phyloP scores from a whole-genome alignment of 305 asterid species.

The Stenogyne calaminthoides region DNA sequence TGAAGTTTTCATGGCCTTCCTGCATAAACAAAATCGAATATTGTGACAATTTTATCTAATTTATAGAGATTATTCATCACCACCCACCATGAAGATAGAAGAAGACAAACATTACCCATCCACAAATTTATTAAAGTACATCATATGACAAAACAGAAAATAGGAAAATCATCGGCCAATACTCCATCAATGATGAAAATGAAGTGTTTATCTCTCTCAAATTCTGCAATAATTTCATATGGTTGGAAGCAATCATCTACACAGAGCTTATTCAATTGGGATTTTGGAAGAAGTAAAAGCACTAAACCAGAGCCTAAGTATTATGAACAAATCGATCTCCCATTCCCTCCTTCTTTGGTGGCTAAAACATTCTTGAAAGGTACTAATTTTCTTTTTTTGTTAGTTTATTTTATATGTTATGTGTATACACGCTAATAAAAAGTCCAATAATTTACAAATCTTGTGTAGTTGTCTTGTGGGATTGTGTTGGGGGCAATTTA shows the following conservation, averaged over 20 bases:
- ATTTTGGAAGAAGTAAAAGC: conserved; percentile 54
- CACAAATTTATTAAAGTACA: conserved; percentile 7
- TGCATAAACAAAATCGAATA: too few species aligned
- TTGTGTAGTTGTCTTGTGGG: not conserved
- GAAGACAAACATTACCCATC: conserved; percentile 35
- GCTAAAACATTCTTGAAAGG: conserved; percentile 69
- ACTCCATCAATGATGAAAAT: conserved; percentile 18
- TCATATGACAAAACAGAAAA: not conserved
- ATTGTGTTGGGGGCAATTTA: not conserved
- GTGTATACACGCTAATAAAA: not conserved
- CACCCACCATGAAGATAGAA: conserved; percentile 17
- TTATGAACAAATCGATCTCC: conserved; percentile 56
- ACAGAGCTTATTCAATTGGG: conserved; percentile 64
- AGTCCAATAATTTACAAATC: not conserved
- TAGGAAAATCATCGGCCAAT: not conserved
- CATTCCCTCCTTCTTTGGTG: conserved; percentile 61
- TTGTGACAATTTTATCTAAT: not conserved
- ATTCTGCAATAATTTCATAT: conserved; percentile 29
- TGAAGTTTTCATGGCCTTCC: too few species aligned
- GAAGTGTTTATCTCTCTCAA: conserved; percentile 39
- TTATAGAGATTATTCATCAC: conserved; percentile 18
- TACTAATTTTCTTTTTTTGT: conserved; percentile 10
- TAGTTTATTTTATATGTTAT: not conserved
- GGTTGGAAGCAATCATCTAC: conserved; percentile 38
- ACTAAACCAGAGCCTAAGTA: conserved; percentile 50